These are phyloP conservation scores for Trichoderma oligosporum DNA, from an alignment of 2,329 filamentous ascomycete species.

Conservation along the genomic window DNA sequence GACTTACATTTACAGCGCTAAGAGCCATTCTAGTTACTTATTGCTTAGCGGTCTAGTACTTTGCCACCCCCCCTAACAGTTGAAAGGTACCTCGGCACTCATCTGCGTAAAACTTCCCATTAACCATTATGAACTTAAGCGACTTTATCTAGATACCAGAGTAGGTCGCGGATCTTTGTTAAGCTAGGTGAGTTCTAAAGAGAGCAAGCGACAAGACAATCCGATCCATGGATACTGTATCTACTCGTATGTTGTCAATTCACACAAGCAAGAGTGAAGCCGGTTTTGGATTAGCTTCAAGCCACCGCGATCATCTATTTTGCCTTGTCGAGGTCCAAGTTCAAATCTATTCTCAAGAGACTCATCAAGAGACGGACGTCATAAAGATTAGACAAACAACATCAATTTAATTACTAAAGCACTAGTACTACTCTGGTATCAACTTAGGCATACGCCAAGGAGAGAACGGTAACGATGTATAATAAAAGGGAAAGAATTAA, in stretches of 20 bases:
- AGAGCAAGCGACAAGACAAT: neutral
- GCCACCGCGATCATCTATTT: neutral
- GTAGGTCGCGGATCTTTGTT: too few relatives aligned
- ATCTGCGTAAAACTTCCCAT: too few relatives aligned
- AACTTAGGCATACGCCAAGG: neutral
- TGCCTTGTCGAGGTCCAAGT: neutral
- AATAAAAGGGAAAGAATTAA: neutral
- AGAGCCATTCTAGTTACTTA: too few relatives aligned
- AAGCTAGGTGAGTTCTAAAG: neutral
- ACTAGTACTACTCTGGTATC: constrained; percentile 13
- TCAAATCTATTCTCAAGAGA: neutral
- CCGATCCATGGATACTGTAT: constrained; percentile 3
- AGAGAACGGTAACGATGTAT: neutral
- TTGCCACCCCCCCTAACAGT: too few relatives aligned
- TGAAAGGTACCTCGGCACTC: too few relatives aligned
- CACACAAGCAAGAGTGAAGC: neutral
- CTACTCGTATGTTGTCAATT: neutral
- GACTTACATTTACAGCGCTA: too few relatives aligned
- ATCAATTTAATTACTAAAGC: constrained; percentile 1
- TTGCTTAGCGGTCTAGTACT: too few relatives aligned
- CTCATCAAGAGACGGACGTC: neutral
- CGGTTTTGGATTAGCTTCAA: neutral
- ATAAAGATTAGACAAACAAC: neutral
- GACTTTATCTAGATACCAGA: too few relatives aligned
- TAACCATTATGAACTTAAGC: too few relatives aligned